phyloP scores from a whole-genome alignment of 306 rosid genomes.

The Acacia confusa region DNA sequence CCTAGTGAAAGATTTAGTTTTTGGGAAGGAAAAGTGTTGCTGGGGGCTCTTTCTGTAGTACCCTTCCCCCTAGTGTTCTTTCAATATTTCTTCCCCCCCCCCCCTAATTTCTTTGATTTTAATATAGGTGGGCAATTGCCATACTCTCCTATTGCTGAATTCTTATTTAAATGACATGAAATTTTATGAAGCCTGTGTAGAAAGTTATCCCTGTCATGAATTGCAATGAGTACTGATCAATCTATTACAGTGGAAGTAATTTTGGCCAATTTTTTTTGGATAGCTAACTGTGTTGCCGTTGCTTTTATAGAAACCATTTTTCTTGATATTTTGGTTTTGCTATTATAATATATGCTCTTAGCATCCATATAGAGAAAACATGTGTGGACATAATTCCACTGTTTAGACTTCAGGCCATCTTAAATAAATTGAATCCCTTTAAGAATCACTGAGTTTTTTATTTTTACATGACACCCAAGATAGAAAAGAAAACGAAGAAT shows the following conservation, averaged over 20 bases:
- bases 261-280: not conserved
- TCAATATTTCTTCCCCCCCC: not conserved
- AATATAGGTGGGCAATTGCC: conserved; percentile 39
- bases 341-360: not conserved
- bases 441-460: not conserved
- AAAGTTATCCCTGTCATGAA: conserved; percentile 19
- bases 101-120: not conserved
- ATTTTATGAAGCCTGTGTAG: conserved; percentile 34
- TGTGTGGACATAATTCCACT: not conserved
- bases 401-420: not conserved
- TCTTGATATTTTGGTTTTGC: not conserved
- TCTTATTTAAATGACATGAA: conserved; percentile 36
- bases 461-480: not conserved
- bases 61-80: conserved; percentile 28
- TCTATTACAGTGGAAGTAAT: not conserved
- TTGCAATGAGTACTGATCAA: conserved; percentile 29
- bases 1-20: conserved; percentile 38
- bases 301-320: not conserved
- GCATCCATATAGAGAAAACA: not conserved
- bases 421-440: not conserved
- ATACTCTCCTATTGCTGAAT: conserved; percentile 29
- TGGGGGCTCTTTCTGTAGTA: conserved; percentile 26
- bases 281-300: not conserved
- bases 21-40: conserved; percentile 38
- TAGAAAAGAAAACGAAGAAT: not conserved